Base-by-base conservation (phyloP, 2,329 filamentous ascomycete species). In the Xylaria sp. region DNA sequence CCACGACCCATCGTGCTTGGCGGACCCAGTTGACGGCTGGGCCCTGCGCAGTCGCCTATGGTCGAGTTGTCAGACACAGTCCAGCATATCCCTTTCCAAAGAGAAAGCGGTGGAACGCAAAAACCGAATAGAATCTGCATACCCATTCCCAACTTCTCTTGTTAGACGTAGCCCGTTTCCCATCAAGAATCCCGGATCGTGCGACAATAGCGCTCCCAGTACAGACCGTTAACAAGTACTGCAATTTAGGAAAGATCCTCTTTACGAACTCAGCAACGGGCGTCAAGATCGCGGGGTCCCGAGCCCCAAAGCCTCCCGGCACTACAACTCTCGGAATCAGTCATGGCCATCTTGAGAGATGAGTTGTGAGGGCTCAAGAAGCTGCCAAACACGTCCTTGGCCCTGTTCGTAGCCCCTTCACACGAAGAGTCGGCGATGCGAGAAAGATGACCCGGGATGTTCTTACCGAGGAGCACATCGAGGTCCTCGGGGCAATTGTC, bases 211-310 rank as follows among this genome's bases (percentile, higher is more conserved):
- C 85, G 4, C 87, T 83, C 0, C 90, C 90, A 1, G 89, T 93
- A 77, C 91, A 93, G 1, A 93, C 84, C 0, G 89, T 90, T 51
- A 93, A 81, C 13, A 91, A 74, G 71, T 87, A 86, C 70, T 85
- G 79, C 28, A 90, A 75, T 4, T 77, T 78, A 0, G 85, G 83
- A 72, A 82, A 87, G n/a, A 77, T 74, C 0, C 77, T 76, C 33
- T 75, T 73, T 49, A 89, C 77, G 72, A 85, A 89, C 1, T 83
- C 78, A 2, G 86, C 77, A 0, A 83, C 78, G 0, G 80, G 70
- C 2, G 69, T 70, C 0, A 75, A 64, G 33, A 76, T 64, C 4
- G 77, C 81, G 65, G 75, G 31, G 76, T 76, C 74, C 3, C 83
- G 78, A 0, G 80, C 81, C 0, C 89, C 90, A 0, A 80, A 62